Evolutionary conservation across 139 green algal species (phyloP).

Genomic region (Coccomyxa sp.): DNA sequence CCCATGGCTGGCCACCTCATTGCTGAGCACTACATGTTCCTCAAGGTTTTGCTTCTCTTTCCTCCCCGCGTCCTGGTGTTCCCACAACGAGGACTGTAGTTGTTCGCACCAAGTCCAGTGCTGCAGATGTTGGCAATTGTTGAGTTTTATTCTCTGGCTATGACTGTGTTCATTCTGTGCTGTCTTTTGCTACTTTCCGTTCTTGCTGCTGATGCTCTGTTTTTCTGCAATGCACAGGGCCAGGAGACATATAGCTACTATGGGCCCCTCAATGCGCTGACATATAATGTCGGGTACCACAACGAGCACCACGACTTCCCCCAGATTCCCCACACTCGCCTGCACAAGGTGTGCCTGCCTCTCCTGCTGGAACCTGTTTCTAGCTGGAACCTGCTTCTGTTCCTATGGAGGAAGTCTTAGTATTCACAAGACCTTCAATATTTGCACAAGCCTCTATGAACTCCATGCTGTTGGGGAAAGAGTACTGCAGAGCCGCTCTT

Average conservation of each 20-base stretch:
- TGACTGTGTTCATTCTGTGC: too few species aligned
- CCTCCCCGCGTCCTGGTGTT: background rate
- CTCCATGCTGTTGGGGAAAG: too few species aligned
- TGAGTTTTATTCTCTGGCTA: too few species aligned
- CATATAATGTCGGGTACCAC: slow-evolving; percentile 78
- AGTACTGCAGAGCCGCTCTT: too few species aligned
- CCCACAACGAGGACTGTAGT: too few species aligned
- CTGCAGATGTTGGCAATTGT: too few species aligned
- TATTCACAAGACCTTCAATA: too few species aligned
- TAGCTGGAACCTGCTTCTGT: background rate
- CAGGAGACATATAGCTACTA: slow-evolving; percentile 84
- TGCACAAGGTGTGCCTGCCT: slow-evolving; percentile 36
- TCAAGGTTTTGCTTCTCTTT: slow-evolving; percentile 7
- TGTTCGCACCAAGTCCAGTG: too few species aligned
- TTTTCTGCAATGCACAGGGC: slow-evolving; percentile 4
- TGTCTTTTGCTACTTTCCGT: too few species aligned
- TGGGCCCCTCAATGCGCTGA: slow-evolving; percentile 61
- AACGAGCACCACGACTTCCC: slow-evolving; percentile 85
- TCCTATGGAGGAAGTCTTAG: background rate
- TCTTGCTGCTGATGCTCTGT: too few species aligned
- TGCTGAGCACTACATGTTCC: slow-evolving; percentile 72
- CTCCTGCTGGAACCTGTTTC: background rate
- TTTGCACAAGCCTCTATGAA: too few species aligned
- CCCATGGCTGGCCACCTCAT: slow-evolving; percentile 73
- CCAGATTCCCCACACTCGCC: slow-evolving; percentile 57